These are phyloP conservation scores for Podila epigama DNA, from an alignment of 192 early-diverging fungal species.

Conservation along the genomic window DNA sequence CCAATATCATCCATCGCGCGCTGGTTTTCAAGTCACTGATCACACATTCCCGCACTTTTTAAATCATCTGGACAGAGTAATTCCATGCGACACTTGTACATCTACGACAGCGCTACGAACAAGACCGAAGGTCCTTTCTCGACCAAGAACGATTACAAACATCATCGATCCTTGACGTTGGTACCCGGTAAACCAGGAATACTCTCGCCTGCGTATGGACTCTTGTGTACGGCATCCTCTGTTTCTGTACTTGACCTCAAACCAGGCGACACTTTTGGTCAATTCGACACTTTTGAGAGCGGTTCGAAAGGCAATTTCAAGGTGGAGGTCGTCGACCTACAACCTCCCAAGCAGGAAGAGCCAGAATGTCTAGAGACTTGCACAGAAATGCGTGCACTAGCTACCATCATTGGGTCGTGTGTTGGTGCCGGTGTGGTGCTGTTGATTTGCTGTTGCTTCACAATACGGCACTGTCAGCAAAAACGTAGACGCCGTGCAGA, in stretches of 20 bases:
- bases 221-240: background rate
- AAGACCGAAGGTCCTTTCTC: background rate
- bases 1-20: too few relatives aligned
- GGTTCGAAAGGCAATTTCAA: background rate
- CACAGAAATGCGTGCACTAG: background rate
- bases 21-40: too few relatives aligned
- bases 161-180: background rate
- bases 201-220: background rate
- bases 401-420: background rate
- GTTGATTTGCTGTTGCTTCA: background rate
- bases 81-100: background rate
- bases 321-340: background rate
- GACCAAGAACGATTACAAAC: background rate
- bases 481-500: background rate
- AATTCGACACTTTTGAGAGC: background rate
- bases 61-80: too few relatives aligned
- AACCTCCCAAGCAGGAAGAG: background rate
- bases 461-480: background rate
- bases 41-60: too few relatives aligned
- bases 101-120: background rate
- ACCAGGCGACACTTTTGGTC: background rate
- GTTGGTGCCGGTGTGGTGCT: background rate
- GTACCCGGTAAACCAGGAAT: background rate
- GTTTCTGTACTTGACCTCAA: background rate
- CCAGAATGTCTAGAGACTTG: background rate